Conservation (phyloP, 192 early-diverging fungal species). For the Backusella psychrophila region DNA sequence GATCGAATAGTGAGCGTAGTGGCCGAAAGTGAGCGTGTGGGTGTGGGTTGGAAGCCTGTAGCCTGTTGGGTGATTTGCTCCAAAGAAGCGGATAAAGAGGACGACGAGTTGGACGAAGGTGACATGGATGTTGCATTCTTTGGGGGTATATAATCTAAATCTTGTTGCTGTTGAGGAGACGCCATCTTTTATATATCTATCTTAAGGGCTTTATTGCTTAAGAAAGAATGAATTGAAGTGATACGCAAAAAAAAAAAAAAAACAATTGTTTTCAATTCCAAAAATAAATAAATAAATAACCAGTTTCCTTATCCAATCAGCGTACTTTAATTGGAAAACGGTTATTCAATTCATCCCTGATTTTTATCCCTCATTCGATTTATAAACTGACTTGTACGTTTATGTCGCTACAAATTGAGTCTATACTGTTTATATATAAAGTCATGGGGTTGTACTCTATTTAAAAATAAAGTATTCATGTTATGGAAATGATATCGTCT, state of each 20-base stretch:
- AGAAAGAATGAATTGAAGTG: neutral
- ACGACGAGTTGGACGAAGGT: constrained; percentile 5
- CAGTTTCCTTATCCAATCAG: neutral
- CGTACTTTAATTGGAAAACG: neutral
- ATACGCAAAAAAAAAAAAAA: neutral
- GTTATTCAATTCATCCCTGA: neutral
- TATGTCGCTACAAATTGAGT: too few relatives aligned
- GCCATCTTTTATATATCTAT: neutral
- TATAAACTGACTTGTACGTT: neutral
- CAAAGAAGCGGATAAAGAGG: constrained; percentile 10
- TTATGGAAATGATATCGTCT: too few relatives aligned
- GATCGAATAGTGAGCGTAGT: constrained; percentile 15
- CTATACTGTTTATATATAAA: too few relatives aligned
- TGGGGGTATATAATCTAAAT: neutral
- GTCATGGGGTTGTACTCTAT: too few relatives aligned
- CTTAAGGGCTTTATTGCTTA: neutral
- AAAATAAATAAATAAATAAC: neutral
- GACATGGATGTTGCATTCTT: neutral
- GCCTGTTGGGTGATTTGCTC: constrained; percentile 2
- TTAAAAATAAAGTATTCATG: too few relatives aligned
- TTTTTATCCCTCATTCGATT: neutral
- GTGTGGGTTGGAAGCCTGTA: neutral
- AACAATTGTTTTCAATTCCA: neutral
- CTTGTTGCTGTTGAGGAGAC: neutral
- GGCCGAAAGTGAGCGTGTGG: constrained; percentile 3